These are phyloP conservation scores for Auricularia cornea DNA, from an alignment of 768 basidiomycete species.

Conservation along the genomic window DNA sequence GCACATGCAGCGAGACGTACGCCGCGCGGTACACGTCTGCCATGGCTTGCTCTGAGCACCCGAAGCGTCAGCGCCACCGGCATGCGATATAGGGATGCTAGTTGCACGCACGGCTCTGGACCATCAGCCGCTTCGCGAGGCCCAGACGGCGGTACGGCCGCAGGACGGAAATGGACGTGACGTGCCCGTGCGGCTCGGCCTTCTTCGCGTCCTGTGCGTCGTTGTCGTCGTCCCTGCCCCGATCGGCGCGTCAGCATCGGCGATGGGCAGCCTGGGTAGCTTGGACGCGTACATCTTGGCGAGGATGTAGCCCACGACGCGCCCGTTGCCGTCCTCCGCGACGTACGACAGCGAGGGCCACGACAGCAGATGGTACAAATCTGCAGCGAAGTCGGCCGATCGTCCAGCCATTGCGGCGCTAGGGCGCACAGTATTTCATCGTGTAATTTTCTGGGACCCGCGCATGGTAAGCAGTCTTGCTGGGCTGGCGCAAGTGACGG, in stretches of 20 bases:
- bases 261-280: neutral
- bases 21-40: conserved; percentile 72
- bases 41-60: conserved; percentile 81
- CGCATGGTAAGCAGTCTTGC: too few relatives aligned
- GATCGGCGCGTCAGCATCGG: neutral
- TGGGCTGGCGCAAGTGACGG: neutral
- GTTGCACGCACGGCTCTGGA: conserved; percentile 35
- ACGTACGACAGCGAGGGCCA: conserved; percentile 97
- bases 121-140: conserved; percentile 42
- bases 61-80: conserved; percentile 10
- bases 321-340: conserved; percentile 80
- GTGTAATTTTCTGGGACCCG: conserved; percentile 83
- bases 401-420: neutral
- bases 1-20: conserved; percentile 83
- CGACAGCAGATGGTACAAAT: conserved; percentile 81
- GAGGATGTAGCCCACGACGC: conserved; percentile 92
- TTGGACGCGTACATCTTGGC: conserved; percentile 68
- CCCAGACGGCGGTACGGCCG: conserved; percentile 39
- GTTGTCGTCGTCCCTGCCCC: neutral
- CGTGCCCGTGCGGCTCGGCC: conserved; percentile 35
- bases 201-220: neutral
- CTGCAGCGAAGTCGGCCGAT: conserved; percentile 29
- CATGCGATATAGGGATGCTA: too few relatives aligned
- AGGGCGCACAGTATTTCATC: conserved; percentile 61
- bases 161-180: conserved; percentile 43